These are phyloP conservation scores for Puccinia horiana DNA, from an alignment of 1,284 basidiomycete genomes.

Conservation along the genomic window DNA sequence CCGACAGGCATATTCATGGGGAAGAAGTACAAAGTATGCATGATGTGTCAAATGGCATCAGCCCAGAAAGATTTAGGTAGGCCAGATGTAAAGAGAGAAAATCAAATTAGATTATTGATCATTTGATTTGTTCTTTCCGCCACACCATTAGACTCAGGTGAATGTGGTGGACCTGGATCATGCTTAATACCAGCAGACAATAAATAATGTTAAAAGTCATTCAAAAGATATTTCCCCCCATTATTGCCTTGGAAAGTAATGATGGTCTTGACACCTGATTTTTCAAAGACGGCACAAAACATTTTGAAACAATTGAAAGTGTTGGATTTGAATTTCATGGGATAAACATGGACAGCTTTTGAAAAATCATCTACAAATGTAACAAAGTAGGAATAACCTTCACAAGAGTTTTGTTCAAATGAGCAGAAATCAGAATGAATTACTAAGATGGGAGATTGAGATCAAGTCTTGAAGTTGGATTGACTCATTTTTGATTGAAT, in stretches of 20 bases:
- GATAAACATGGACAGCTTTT: not conserved
- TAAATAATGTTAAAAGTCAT: too few relatives aligned
- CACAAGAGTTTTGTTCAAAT: not conserved
- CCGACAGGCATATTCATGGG: not conserved
- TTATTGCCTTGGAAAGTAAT: too few relatives aligned
- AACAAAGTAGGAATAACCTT: too few relatives aligned
- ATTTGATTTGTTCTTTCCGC: too few relatives aligned
- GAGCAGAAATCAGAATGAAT: not conserved
- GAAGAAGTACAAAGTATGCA: not conserved
- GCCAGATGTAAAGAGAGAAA: too few relatives aligned
- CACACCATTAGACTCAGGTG: too few relatives aligned
- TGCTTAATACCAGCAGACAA: too few relatives aligned
- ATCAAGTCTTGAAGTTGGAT: not conserved
- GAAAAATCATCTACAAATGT: not conserved
- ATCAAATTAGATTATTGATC: too few relatives aligned
- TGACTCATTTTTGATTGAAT: not conserved
- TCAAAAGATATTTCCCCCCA: too few relatives aligned
- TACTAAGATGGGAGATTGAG: not conserved
- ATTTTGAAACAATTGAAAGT: slow-evolving; percentile 54
- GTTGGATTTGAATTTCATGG: not conserved
- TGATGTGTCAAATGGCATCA: not conserved
- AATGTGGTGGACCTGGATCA: too few relatives aligned
- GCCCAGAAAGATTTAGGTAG: not conserved
- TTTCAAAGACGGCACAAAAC: too few relatives aligned
- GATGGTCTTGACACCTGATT: too few relatives aligned